phyloP scores from a whole-genome alignment of 257 asterid genomes.

The Solanum pinnatisectum region DNA sequence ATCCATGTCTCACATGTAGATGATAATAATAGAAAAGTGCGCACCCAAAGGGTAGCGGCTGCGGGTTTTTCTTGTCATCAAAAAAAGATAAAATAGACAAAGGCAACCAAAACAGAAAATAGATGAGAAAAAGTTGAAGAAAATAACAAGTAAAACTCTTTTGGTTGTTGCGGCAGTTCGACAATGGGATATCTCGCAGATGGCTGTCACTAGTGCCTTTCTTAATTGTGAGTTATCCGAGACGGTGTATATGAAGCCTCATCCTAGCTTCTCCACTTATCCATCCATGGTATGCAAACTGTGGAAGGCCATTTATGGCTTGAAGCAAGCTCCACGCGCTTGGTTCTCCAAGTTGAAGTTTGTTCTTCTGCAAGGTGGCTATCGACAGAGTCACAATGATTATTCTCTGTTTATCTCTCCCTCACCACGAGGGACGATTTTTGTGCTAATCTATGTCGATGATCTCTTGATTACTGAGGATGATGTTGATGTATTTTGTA shows the following conservation, averaged over 20 bases:
- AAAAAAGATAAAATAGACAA: background rate
- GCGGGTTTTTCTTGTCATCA: background rate
- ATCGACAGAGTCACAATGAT: background rate
- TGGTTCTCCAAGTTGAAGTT: background rate
- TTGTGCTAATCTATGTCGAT: no score
- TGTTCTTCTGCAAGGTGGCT: background rate
- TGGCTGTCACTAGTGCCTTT: background rate
- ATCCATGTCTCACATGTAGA: background rate
- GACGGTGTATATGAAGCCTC: background rate
- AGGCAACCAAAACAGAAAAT: background rate
- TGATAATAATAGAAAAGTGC: background rate
- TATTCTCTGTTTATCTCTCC: background rate
- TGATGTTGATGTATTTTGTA: background rate
- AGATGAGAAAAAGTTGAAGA: background rate
- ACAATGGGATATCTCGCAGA: background rate
- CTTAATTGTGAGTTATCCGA: background rate
- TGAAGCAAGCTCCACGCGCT: background rate
- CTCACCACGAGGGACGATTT: background rate
- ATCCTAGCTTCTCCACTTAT: background rate
- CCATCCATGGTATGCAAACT: background rate
- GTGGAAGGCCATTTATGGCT: background rate
- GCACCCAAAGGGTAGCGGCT: background rate
- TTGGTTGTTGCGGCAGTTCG: background rate
- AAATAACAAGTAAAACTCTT: background rate
- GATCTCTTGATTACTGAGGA: background rate